Conservation (phyloP, 2,329 filamentous ascomycete genomes). For the Epichloe sibirici region DNA sequence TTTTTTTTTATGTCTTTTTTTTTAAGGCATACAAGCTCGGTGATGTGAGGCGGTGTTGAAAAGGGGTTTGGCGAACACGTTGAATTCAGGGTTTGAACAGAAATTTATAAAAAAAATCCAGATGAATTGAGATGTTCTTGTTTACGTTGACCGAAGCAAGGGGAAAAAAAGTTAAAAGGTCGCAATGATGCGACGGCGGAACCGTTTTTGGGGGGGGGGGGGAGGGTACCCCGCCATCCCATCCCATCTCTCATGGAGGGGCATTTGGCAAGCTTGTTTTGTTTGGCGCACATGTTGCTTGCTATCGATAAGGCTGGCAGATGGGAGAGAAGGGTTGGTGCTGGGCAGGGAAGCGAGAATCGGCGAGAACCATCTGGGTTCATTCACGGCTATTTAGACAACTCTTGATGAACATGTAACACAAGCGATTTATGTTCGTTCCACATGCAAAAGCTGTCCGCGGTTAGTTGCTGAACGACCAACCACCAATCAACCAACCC, state of each 20-base stretch:
- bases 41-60: background rate
- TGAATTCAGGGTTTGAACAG: too few relatives aligned
- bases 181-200: background rate
- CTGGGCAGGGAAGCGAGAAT: too few relatives aligned
- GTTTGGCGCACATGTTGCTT: background rate
- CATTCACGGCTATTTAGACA: too few relatives aligned
- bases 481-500: background rate
- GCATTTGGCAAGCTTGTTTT: background rate
- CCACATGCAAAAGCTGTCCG: background rate
- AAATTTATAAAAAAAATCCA: too few relatives aligned
- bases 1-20: slow-evolving; percentile 11
- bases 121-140: too few relatives aligned
- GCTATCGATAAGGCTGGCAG: slow-evolving; percentile 1
- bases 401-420: too few relatives aligned
- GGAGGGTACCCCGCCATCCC: background rate
- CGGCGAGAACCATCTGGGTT: too few relatives aligned
- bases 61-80: background rate
- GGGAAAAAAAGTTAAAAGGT: background rate
- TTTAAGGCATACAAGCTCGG: background rate
- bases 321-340: too few relatives aligned
- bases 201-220: background rate
- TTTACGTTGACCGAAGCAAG: background rate
- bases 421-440: background rate
- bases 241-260: background rate
- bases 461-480: background rate